Base-by-base conservation (phyloP, 1,284 basidiomycete genomes). In the Cryptococcus floricola region DNA sequence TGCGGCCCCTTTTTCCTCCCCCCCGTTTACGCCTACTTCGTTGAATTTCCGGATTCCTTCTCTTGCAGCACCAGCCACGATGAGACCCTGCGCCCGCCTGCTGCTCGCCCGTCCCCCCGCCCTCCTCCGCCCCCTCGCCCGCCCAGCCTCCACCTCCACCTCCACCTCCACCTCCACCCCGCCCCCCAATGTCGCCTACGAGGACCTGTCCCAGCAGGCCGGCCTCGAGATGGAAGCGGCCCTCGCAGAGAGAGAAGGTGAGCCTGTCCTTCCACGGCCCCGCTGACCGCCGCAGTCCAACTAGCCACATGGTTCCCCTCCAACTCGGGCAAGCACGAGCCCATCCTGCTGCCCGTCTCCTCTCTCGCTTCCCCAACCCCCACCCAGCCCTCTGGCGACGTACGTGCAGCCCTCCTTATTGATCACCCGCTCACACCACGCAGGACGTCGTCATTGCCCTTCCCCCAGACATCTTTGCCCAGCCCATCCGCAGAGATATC, bases 401-500 rank as follows among this genome's bases (percentile, higher is more conserved):
- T 69, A 49, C 64, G 68, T 60, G 25, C 14, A 46, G 14, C 23
- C 23, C 23, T 23, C 23, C 2, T 23, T 23, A 23, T 23, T 23
- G 23, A 2, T 23, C 23, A 23, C 23, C 23, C 23, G 23, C 16
- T 34, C 3, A 18, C 25, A 23, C 34, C 19, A 25, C 14, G 39
- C 45, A 66, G 69, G 62, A 64, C 38, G 48, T 64, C 14, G 61
- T 64, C 19, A 60, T 77, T 42, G 58, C 68, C 7, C 71, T 78
- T 6, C 72, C 76, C 16, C 57, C 68, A 8, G 66, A 69, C 12
- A 65, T 98, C 27, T 99, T 98, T 76, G 81, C 84, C 64, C 86
- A 90, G 61, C 88, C 89, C 34, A 85, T 95, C 44, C 88, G 95
- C 50, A 84, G 86, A 19, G 93, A 98, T 72, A 89, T 98, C 59